These are phyloP conservation scores for Schizophyllum commune DNA, from an alignment of 1,284 basidiomycete species.

Conservation along the genomic window DNA sequence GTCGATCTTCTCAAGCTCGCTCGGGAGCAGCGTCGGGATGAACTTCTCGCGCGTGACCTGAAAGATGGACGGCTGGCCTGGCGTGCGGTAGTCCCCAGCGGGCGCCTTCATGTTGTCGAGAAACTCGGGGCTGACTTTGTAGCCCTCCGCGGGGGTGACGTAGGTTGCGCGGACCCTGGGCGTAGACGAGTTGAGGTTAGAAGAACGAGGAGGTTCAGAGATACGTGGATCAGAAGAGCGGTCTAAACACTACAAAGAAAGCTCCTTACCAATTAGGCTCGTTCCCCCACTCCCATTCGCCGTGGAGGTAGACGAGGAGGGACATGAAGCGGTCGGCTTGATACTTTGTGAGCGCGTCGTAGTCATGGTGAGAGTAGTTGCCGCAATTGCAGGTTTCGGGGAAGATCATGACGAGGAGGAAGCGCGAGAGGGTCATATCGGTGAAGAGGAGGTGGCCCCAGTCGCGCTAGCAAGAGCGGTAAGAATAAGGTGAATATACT, in stretches of 20 bases:
- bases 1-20: constrained; percentile 23
- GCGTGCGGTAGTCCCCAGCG: constrained; percentile 3
- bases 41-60: constrained; percentile 19
- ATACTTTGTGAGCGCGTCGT: constrained; percentile 22
- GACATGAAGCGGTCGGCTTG: constrained; percentile 24
- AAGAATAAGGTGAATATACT: background rate
- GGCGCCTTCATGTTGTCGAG: constrained; percentile 10
- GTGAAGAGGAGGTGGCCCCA: constrained; percentile 26
- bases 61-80: constrained; percentile 9
- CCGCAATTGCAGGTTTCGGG: constrained; percentile 18
- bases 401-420: constrained; percentile 24
- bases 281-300: constrained; percentile 6
- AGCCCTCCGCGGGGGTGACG: constrained; percentile 11
- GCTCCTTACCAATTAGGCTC: background rate
- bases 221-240: too few species aligned
- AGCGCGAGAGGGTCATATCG: constrained; percentile 18
- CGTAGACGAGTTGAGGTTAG: background rate
- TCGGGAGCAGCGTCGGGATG: constrained; percentile 17
- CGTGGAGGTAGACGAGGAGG: constrained; percentile 5
- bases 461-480: constrained; percentile 16
- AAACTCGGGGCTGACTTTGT: constrained; percentile 16
- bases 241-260: too few species aligned
- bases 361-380: constrained; percentile 24
- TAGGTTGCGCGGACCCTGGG: constrained; percentile 22
- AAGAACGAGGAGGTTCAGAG: too few species aligned